A percentile compares a stretch with the other conserved stretches of the same genome.
Conservation (phyloP, 441 rosid species). For the Mallotus repandus region DNA sequence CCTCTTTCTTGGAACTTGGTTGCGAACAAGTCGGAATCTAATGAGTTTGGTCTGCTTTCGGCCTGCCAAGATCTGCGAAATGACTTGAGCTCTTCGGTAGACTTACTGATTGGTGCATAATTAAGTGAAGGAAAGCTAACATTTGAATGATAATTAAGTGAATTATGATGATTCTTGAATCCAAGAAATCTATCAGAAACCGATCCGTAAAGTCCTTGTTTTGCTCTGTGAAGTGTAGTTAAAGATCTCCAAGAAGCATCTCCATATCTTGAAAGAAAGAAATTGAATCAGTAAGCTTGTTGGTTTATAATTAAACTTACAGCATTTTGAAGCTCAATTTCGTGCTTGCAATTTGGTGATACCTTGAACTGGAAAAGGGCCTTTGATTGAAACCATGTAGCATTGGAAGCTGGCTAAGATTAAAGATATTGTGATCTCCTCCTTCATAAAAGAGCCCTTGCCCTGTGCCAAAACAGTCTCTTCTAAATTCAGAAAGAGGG, state of each 20-base stretch:
- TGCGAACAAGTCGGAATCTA: conserved; percentile 13
- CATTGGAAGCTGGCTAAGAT: conserved; percentile 63
- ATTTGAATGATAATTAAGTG: conserved; percentile 30
- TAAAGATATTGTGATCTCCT: conserved; percentile 49
- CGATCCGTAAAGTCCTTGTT: conserved; percentile 37
- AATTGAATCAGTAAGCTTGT: neutral
- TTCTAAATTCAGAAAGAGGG: neutral
- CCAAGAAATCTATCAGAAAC: conserved; percentile 33
- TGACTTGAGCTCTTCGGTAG: conserved; percentile 31
- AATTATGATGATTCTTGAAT: conserved; percentile 31
- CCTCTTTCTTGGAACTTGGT: conserved; percentile 26
- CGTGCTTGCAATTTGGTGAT: neutral
- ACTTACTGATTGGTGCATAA: conserved; percentile 21
- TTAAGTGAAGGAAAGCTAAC: conserved; percentile 19
- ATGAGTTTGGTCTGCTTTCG: conserved; percentile 29
- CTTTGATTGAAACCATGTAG: conserved; percentile 51
- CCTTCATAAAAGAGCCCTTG: conserved; percentile 47
- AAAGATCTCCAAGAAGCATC: conserved; percentile 43
- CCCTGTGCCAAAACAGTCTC: conserved; percentile 27
- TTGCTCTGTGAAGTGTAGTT: conserved; percentile 34
- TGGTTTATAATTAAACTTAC: neutral
- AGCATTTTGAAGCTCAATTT: conserved; percentile 8
- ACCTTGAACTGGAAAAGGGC: conserved; percentile 47
- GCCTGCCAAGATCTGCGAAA: conserved; percentile 33
- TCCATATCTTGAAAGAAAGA: conserved; percentile 34